These are phyloP conservation scores for Tausonia pullulans DNA, from an alignment of 1,284 basidiomycete genomes.

Conservation along the genomic window DNA sequence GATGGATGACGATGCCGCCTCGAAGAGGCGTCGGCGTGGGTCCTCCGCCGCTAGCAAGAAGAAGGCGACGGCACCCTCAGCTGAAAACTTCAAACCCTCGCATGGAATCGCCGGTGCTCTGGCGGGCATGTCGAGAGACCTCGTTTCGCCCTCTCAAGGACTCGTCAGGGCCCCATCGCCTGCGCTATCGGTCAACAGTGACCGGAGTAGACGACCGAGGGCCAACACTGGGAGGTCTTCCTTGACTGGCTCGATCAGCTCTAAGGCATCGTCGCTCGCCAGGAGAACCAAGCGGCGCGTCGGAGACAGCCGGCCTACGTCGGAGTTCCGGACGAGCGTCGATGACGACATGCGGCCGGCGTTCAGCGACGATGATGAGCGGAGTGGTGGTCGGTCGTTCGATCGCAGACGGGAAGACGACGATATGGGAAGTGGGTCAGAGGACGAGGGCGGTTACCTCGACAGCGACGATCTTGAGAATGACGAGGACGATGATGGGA, in stretches of 20 bases:
- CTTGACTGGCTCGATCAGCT: background rate
- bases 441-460: background rate
- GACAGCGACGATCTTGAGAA: background rate
- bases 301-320: background rate
- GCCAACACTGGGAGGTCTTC: background rate
- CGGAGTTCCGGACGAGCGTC: background rate
- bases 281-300: background rate
- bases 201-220: background rate
- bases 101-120: conserved; percentile 10
- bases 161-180: background rate
- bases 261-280: background rate
- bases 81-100: background rate
- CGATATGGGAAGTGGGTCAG: background rate
- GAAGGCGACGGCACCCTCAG: background rate
- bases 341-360: background rate
- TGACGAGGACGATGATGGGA: background rate
- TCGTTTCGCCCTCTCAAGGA: conserved; percentile 4
- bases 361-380: background rate
- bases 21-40: background rate
- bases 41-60: background rate
- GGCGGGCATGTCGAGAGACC: conserved; percentile 10
- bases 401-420: background rate
- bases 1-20: background rate
- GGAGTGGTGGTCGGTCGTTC: background rate
- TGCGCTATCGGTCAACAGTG: background rate